Base-by-base conservation (phyloP, 1,139 yeast species). In the Taphrina deformans region DNA sequence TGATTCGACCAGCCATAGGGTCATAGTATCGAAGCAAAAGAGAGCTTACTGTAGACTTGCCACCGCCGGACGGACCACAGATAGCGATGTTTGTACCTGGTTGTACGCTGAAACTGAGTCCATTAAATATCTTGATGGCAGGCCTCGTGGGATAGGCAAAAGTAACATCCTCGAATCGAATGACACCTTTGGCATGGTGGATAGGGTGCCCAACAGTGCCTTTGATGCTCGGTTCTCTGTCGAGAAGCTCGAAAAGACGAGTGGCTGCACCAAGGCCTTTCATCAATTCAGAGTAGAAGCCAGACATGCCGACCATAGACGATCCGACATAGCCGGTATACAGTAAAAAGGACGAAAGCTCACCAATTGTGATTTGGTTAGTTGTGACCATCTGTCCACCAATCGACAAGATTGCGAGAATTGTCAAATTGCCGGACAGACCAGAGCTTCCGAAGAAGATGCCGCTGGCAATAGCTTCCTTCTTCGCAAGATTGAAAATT, bases 211-310 rank as follows among this genome's bases (percentile, higher is more conserved):
- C 97, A 41, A 77, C 72, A 2, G 87, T 81, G 12, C 90, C 83
- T 41, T 83, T 79, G 53, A 92, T 89, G 31, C 76, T 73, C 1
- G 97, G 93, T 67, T 85, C 78, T 74, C 87, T 83, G 70, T 91
- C 97, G 61, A 87, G 82, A 58, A 93, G 79, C 75, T 93, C 98
- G 77, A 93, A 93, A 64, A 93, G 79, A 69, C 99, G 82, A 65
- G 96, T 88, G 0, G 97, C 95, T 0, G 98, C 98, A 68, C 99
- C 99, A 6, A 92, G 87, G 58, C 97, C 98, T 77, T 92, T 93
- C 96, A 93, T 92, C 67, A 92, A 78, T 73, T 93, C 98, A 0
- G 96, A 87, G 73, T 91, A 92, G 74, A 92, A 92, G 68, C 88
- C 87, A 0, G 97, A 93, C 50, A 93, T 76, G 0, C 97, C 97